Percentiles rank a stretch among this genome's conserved stretches.
Conservation (phyloP, 495 filamentous ascomycete genomes). For the Aspergillus biplanus region DNA sequence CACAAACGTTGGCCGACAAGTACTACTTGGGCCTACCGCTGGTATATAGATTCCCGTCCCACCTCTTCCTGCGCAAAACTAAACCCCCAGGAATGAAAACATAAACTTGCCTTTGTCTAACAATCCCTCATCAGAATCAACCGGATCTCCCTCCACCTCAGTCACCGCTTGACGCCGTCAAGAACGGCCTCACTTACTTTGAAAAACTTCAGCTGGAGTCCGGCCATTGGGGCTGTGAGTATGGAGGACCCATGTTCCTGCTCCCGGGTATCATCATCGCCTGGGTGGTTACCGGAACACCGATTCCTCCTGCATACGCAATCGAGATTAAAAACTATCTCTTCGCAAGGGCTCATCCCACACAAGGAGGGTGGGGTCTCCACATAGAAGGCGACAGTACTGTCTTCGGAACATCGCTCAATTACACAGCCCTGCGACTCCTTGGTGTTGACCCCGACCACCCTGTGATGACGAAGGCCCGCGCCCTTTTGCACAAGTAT, state of each 20-base stretch:
- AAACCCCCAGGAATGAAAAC: neutral
- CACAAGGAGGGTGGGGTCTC: slow-evolving; percentile 78
- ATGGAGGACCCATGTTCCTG: slow-evolving; percentile 22
- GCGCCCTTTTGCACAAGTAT: slow-evolving; percentile 56
- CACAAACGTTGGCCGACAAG: slow-evolving; percentile 11
- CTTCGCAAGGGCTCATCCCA: slow-evolving; percentile 48
- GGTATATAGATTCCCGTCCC: neutral
- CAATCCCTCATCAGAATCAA: slow-evolving; percentile 2
- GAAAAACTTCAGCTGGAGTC: slow-evolving; percentile 11
- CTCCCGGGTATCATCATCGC: slow-evolving; percentile 19
- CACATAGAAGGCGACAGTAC: slow-evolving; percentile 80
- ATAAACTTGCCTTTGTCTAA: neutral
- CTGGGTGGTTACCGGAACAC: slow-evolving; percentile 19
- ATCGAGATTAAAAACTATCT: slow-evolving; percentile 19
- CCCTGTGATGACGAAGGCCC: slow-evolving; percentile 70
- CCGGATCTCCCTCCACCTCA: slow-evolving; percentile 7
- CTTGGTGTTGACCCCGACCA: slow-evolving; percentile 78
- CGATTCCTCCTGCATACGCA: slow-evolving; percentile 12
- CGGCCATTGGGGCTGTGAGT: slow-evolving; percentile 22
- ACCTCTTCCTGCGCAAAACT: neutral
- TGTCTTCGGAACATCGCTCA: slow-evolving; percentile 78
- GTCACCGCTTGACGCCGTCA: slow-evolving; percentile 6
- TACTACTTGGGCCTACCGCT: slow-evolving; percentile 16
- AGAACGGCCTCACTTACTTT: slow-evolving; percentile 14
- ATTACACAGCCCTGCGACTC: slow-evolving; percentile 72